These are phyloP conservation scores for Neophaeococcomyces aloes DNA, from an alignment of 2,329 filamentous ascomycete species.

Conservation along the genomic window DNA sequence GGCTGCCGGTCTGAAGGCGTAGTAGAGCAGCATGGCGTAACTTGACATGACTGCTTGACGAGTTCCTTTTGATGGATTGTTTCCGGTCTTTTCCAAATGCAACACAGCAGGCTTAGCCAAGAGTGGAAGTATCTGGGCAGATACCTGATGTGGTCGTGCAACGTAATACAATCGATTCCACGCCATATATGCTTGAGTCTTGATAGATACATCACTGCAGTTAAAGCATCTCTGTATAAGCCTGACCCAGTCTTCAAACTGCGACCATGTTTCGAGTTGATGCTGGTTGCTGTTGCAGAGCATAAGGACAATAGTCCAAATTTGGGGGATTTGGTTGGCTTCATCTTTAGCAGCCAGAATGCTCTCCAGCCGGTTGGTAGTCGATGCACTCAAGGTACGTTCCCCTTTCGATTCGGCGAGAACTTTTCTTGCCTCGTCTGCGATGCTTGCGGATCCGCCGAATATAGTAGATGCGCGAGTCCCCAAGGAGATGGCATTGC, in stretches of 20 bases:
- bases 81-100: conserved; percentile 57
- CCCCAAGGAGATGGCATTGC: conserved; percentile 63
- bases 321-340: conserved; percentile 62
- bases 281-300: conserved; percentile 55
- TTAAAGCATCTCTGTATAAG: conserved; percentile 80
- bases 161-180: conserved; percentile 79
- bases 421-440: conserved; percentile 49
- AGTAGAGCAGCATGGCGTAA: conserved; percentile 74
- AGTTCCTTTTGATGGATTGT: conserved; percentile 33
- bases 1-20: conserved; percentile 62
- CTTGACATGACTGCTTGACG: conserved; percentile 55
- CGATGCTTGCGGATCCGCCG: conserved; percentile 57
- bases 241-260: conserved; percentile 62
- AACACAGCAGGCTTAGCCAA: conserved; percentile 58
- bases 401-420: conserved; percentile 44
- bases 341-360: conserved; percentile 55
- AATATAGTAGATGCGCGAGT: conserved; percentile 58
- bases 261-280: conserved; percentile 57
- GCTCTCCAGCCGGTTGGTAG: conserved; percentile 54
- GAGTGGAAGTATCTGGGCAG: conserved; percentile 46
- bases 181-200: conserved; percentile 66
- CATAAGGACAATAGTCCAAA: conserved; percentile 76
- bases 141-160: conserved; percentile 53
- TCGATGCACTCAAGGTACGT: conserved; percentile 57
- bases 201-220: conserved; percentile 58